Conservation (phyloP, 108 stramenopile genomes). For the Cyclotella sp. region DNA sequence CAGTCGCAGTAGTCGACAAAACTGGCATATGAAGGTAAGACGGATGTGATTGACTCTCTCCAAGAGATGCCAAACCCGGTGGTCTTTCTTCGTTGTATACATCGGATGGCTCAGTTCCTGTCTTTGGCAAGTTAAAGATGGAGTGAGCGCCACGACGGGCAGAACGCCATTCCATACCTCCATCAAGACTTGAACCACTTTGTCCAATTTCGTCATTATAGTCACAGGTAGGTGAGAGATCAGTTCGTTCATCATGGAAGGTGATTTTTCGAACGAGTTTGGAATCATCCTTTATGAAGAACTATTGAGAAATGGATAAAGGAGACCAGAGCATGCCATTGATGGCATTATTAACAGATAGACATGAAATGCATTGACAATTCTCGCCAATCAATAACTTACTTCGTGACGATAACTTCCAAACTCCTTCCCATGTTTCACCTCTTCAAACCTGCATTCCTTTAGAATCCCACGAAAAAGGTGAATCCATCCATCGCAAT, state of each 20-base stretch:
- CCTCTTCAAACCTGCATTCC: constrained; percentile 9
- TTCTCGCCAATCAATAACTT: background rate
- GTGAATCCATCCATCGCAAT: constrained; percentile 17
- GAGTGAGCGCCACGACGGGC: background rate
- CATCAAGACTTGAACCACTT: constrained; percentile 19
- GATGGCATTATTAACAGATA: background rate
- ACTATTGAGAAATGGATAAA: background rate
- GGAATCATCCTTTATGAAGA: background rate
- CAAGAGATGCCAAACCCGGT: background rate
- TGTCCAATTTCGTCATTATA: constrained; percentile 4
- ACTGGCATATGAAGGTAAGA: constrained; percentile 21
- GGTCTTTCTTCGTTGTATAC: background rate
- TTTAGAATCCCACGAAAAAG: background rate
- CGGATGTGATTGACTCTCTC: constrained; percentile 12
- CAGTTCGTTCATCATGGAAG: background rate
- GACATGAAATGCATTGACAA: background rate
- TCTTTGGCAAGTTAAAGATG: constrained; percentile 8
- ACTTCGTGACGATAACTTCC: constrained; percentile 19
- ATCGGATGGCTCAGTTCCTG: background rate
- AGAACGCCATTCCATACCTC: constrained; percentile 12
- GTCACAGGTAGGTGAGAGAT: background rate
- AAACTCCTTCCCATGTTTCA: constrained; percentile 4
- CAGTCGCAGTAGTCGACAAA: constrained; percentile 6
- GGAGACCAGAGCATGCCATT: background rate
- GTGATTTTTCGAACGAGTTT: constrained; percentile 1